phyloP scores from a whole-genome alignment of 2,329 filamentous ascomycete genomes.

The Fusarium chaquense region DNA sequence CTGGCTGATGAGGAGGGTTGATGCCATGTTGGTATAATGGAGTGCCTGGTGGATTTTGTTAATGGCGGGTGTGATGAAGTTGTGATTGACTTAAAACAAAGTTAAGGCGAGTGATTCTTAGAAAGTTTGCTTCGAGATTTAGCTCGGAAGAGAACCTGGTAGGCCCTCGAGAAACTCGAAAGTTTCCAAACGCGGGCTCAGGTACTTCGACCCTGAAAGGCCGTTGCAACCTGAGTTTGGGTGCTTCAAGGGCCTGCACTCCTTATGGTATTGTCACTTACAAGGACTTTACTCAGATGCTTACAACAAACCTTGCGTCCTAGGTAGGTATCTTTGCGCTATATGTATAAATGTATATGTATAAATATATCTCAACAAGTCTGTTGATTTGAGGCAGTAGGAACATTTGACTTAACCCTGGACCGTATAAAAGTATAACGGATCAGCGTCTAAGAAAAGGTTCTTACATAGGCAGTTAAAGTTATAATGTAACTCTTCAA shows the following conservation, averaged over 20 bases:
- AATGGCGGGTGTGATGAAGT: background rate
- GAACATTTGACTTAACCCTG: background rate
- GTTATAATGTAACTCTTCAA: background rate
- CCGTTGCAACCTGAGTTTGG: background rate
- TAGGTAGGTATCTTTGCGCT: background rate
- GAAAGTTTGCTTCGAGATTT: background rate
- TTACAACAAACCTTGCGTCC: background rate
- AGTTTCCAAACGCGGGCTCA: background rate
- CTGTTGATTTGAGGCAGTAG: background rate
- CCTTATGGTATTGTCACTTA: background rate
- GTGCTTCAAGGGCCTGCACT: too few relatives aligned
- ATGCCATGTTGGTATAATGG: background rate
- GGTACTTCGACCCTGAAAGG: background rate
- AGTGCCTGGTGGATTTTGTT: background rate
- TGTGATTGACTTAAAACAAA: background rate
- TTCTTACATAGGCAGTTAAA: too few relatives aligned
- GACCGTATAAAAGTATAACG: background rate
- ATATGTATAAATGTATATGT: background rate
- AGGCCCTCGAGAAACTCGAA: background rate
- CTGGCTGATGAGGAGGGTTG: background rate
- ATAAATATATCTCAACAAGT: background rate
- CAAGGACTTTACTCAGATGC: background rate
- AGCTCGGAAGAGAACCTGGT: background rate
- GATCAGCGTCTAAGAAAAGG: background rate
- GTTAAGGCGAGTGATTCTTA: background rate